Base-by-base conservation (phyloP, 495 filamentous ascomycete genomes). In the Penicillium parvum region DNA sequence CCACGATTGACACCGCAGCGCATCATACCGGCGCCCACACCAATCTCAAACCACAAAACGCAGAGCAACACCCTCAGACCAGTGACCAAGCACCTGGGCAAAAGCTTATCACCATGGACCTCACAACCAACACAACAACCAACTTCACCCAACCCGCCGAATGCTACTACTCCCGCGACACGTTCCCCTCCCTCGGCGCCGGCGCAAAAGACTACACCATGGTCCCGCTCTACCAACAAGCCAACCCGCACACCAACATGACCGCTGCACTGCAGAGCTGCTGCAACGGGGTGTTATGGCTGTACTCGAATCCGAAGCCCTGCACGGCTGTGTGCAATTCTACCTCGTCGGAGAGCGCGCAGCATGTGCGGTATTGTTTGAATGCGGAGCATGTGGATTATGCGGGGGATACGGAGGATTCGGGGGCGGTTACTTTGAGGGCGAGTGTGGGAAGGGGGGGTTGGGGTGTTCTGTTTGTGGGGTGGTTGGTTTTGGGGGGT, bases 181-280 rank as follows among this genome's bases (percentile, higher is more conserved):
- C 32, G 1, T 14, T 52, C 16, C 44, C 52, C 11, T 30, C 42
- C 11, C 20, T 55, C 3, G 33, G 37, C 10, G 10, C 6, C 34
- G 21, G 37, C 5, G 15, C 37, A 6, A 28, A 53, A 28, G 45
- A 22, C 23, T 47, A 47, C 27, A 50, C 47, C 14, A 30, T 44
- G n/a, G 54, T 53, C 32, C 54, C 54, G 9, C 35, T 57, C n/a
- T 57, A 50, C 36, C 54, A 57, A 19, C 12, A 26, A 3, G 27
- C 36, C 3, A 36, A 45, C 7, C 32, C 17, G 3, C 6, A 44
- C 28, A 30, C 10, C 2, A 28, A 57, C 15, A 47, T 53, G 42
- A 8, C 8, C 7, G 32, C 17, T 4, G 22, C 47, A 3, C 27
- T 57, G 2, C 38, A 57, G 9, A 28, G 27, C 5, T 53, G 54